Evolutionary conservation across 441 rosid genomes (phyloP), one percentile per base, ranked within the genome.

Genomic region (Pelargonium fulgidum): DNA sequence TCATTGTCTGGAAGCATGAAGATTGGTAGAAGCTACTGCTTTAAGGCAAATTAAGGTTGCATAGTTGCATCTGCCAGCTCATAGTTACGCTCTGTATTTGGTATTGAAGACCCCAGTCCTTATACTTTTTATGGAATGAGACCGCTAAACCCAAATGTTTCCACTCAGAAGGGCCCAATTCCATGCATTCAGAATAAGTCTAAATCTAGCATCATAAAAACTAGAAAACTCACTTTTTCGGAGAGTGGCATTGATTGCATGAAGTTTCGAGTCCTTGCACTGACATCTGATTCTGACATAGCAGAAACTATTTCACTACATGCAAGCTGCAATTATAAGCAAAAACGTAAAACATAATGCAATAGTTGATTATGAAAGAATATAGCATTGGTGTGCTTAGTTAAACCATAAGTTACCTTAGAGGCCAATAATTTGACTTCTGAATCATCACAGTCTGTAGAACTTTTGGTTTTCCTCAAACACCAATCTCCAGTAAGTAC

Each of bases 261-360:
- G 58, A 66, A 80, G 67, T 75, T 50, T 66, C 83, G 79, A 61
- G 77, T 68, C 47, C 76, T 77, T 72, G 76, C 70, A 69, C 69
- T 82, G 45, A 59, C 97, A 77, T 94, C 97, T 63, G 99, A 94
- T 70, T 98, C 98, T 29, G 99, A 92, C 80, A 92, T 97, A 2
- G 98, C 97, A 29, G 99, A 87, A 58, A 98, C 92, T 69, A 98
- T 86, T 80, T 92, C 98, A 74, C 98, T 92, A 42, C 99, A 90
- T 76, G 78, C 89, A 42, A 92, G 75, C 94, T 87, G 86, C 33
- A 26, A 26, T 26, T 69, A 68, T 72, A 16, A 48, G 70, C 48
- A 62, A 64, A 61, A 33, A 69, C 8, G 24, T 29, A 76, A 68
- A 59, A 39, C 17, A 66, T 52, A 11, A 26, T 16, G 58, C 0